Percentiles rank a stretch among this genome's conserved stretches.
These are phyloP conservation scores for Ophiostoma perfectum DNA, from an alignment of 2,329 filamentous ascomycete species.

Conservation along the genomic window DNA sequence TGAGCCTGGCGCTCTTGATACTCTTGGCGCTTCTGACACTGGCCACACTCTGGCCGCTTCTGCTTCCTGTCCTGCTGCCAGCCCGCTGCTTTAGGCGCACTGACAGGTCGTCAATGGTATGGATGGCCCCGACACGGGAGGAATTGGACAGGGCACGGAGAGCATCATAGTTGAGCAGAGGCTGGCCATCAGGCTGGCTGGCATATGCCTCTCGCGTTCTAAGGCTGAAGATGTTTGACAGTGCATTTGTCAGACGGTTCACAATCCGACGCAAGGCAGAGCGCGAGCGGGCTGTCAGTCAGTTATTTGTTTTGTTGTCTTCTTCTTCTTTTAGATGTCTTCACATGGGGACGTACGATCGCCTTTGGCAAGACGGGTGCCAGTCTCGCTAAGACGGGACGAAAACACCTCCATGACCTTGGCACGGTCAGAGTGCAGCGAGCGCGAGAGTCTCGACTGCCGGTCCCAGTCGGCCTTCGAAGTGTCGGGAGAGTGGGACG, in stretches of 20 bases:
- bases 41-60: neutral
- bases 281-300: conserved; percentile 34
- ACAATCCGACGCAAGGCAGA: conserved; percentile 40
- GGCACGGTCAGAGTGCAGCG: conserved; percentile 38
- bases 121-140: conserved; percentile 45
- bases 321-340: neutral
- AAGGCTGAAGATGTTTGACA: conserved; percentile 38
- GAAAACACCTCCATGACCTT: conserved; percentile 42
- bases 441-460: conserved; percentile 27
- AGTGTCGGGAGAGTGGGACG: neutral
- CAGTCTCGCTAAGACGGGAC: conserved; percentile 38
- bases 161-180: conserved; percentile 42
- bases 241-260: conserved; percentile 40
- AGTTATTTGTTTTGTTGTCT: neutral
- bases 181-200: conserved; percentile 18
- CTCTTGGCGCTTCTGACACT: neutral
- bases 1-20: neutral
- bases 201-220: conserved; percentile 25
- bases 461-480: neutral
- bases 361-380: conserved; percentile 41
- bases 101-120: conserved; percentile 46
- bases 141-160: conserved; percentile 44
- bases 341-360: conserved; percentile 43
- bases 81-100: conserved; percentile 28
- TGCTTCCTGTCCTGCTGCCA: conserved; percentile 24